Evolutionary conservation across 768 basidiomycete species (phyloP).

Genomic region (Multifurca ochricompacta): DNA sequence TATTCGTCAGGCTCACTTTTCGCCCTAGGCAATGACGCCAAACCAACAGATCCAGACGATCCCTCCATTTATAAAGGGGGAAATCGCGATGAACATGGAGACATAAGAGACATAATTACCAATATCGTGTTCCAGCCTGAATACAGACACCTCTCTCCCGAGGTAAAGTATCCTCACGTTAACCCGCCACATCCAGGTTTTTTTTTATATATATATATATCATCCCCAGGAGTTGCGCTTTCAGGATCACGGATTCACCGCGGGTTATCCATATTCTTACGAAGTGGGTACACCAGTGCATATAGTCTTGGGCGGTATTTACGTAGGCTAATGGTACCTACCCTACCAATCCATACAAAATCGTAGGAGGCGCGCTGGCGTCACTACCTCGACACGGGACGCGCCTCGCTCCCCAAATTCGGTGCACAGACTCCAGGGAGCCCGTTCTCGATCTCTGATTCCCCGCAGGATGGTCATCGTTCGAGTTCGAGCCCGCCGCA

Average conservation of each 20-base stretch:
- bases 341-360: no score
- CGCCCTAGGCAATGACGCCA: no score
- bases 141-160: neutral
- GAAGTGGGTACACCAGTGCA: neutral
- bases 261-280: neutral
- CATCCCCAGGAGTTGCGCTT: neutral
- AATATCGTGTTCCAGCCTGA: neutral
- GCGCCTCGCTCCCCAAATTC: neutral
- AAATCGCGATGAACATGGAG: no score
- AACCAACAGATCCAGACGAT: no score
- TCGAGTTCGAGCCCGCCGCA: neutral
- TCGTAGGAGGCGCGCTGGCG: neutral
- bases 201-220: no score
- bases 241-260: neutral
- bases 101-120: neutral
- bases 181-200: no score
- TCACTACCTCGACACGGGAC: conserved; percentile 2
- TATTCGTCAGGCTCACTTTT: no score
- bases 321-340: no score
- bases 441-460: neutral
- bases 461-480: no score
- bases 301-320: no score
- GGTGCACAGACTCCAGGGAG: neutral
- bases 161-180: no score
- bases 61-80: neutral